Base-by-base conservation (phyloP, 2,329 filamentous ascomycete genomes). In the Plectosphaerella plurivora region DNA sequence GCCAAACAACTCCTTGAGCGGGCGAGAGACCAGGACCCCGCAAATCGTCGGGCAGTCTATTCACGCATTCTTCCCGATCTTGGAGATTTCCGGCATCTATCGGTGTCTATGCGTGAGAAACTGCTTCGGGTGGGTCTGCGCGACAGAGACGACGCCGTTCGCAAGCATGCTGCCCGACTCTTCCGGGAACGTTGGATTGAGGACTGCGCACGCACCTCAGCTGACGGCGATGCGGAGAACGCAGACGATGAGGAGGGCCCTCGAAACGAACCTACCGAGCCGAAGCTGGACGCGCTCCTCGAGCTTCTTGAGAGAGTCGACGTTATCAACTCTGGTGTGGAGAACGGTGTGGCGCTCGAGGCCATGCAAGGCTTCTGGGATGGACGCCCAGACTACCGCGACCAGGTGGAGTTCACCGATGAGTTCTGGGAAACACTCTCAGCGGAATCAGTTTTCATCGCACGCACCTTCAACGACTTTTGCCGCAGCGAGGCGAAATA, bases 141-240 rank as follows among this genome's bases (percentile, higher is more conserved):
- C 39, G 94, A 99, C 67, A 84, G 94, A 68, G 94, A 99, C 60
- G 93, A 97, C 59, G 91, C 88, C 60, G 94, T 99, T 12, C 85
- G 92, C 50, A 96, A 96, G 67, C 93, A 93, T 9, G 89, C 94
- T 4, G 91, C 89, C 8, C 87, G 89, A 45, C 77, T 97, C 7
- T 99, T 99, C 73, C 85, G 88, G 55, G 92, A 97, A 64, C 84
- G 91, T n/a, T 99, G 94, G 94, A 93, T 99, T 55, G 93, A 97
- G 65, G 91, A 97, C 64, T 97, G 92, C 61, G 91, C 89, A 6
- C 87, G 87, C 2, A 18, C 16, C 7, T 10, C 16, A 18, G 16
- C 5, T 18, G 41, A 20, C 16, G 41, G 16, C 10, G 41, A 44
- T 12, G 76, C 77, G 16, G 82, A 83, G 39, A 73, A 79, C 10